A percentile compares a stretch with the other conserved stretches of the same genome.
These are phyloP conservation scores for Macrolepiota dolichaula DNA, from an alignment of 768 basidiomycete species.

Conservation along the genomic window DNA sequence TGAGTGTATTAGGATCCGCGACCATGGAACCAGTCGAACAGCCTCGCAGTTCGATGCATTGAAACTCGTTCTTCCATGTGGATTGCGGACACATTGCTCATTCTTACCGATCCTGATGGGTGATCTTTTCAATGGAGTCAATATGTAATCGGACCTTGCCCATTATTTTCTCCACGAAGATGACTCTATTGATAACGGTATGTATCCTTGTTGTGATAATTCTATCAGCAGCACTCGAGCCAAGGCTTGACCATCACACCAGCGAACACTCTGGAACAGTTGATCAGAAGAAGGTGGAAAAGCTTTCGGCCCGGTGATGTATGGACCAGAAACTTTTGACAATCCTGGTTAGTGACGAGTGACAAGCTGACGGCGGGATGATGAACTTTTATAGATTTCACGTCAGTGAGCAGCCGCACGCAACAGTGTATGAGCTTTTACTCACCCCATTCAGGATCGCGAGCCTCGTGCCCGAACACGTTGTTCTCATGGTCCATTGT, in stretches of 20 bases:
- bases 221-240: background rate
- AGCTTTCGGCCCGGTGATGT: background rate
- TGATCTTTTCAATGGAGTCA: background rate
- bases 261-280: background rate
- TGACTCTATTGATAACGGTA: background rate
- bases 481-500: background rate
- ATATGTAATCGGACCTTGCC: background rate
- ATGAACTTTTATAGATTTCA: background rate
- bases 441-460: background rate
- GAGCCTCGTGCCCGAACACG: conserved; percentile 5
- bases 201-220: background rate
- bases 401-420: too few species aligned
- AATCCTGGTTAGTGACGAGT: background rate
- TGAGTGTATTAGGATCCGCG: background rate
- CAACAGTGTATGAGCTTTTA: background rate
- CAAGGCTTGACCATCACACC: background rate
- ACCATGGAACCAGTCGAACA: background rate
- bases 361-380: background rate
- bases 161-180: background rate
- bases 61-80: background rate
- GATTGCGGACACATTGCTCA: background rate
- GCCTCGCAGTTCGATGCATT: background rate
- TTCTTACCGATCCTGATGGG: background rate
- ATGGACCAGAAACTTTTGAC: background rate
- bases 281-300: background rate